phyloP scores from a whole-genome alignment of 2,329 filamentous ascomycete genomes.

The Trichoderma endophyticum region DNA sequence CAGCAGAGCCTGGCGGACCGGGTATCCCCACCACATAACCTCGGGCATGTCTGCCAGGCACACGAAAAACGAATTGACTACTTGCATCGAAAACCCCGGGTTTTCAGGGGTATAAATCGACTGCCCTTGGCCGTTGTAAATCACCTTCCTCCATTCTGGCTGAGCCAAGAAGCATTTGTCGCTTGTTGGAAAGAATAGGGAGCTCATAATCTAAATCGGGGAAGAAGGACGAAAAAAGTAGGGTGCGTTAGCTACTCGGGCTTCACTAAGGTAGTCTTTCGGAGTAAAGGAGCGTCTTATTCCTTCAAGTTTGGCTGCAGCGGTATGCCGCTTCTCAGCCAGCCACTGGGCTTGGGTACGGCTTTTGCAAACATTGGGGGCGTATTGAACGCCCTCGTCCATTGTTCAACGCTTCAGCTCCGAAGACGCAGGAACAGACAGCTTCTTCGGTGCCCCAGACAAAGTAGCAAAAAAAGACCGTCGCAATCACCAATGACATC shows the following conservation, averaged over 20 bases:
- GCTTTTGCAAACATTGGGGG: not conserved
- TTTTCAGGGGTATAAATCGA: constrained; percentile 27
- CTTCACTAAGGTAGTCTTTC: not conserved
- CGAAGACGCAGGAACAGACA: constrained; percentile 2
- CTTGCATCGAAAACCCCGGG: constrained; percentile 24
- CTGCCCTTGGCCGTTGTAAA: constrained; percentile 27
- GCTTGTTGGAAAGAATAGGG: constrained; percentile 36
- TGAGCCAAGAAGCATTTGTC: constrained; percentile 37
- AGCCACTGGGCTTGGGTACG: not conserved
- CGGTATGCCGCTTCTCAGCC: not conserved
- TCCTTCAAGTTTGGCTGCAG: not conserved
- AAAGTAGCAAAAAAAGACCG: not conserved
- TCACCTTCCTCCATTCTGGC: constrained; percentile 36
- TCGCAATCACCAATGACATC: not conserved
- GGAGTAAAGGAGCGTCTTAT: not conserved
- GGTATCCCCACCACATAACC: constrained; percentile 33
- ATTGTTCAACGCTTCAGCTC: not conserved
- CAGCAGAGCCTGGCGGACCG: constrained; percentile 16
- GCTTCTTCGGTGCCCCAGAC: not conserved
- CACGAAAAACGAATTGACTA: constrained; percentile 35
- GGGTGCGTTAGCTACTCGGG: not conserved
- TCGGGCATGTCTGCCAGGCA: constrained; percentile 35
- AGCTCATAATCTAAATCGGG: constrained; percentile 35
- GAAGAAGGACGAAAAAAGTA: not conserved
- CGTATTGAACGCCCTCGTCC: not conserved